These are phyloP conservation scores for Pseudoneurospora amorphoporcata DNA, from an alignment of 495 filamentous ascomycete genomes.

Conservation along the genomic window DNA sequence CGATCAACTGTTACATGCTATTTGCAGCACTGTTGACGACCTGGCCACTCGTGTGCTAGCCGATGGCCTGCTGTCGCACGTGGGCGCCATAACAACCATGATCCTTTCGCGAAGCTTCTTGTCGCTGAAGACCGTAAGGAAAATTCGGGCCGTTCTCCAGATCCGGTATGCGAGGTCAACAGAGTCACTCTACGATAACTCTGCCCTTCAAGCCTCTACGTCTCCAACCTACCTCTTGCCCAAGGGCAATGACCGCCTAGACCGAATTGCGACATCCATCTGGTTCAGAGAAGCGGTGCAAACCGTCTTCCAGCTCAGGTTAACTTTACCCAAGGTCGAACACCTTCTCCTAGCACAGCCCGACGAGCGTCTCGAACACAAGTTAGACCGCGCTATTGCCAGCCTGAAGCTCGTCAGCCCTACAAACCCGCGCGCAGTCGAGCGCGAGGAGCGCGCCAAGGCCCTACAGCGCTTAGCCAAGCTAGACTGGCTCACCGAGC, in stretches of 20 bases:
- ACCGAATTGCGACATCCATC: slow-evolving; percentile 7
- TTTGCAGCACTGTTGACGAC: slow-evolving; percentile 18
- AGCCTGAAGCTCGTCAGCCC: not conserved
- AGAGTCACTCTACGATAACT: not conserved
- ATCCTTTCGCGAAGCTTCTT: slow-evolving; percentile 5
- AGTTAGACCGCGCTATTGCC: not conserved
- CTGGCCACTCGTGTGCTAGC: slow-evolving; percentile 17
- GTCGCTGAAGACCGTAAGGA: not conserved
- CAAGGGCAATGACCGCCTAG: not conserved
- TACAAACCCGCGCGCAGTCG: not conserved
- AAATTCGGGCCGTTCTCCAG: slow-evolving; percentile 6
- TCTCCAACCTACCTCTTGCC: not conserved
- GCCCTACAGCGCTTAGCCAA: not conserved
- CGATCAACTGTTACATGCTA: slow-evolving; percentile 22
- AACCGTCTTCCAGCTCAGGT: not conserved
- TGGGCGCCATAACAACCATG: slow-evolving; percentile 8
- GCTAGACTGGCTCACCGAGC: slow-evolving; percentile 1
- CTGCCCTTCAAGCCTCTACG: not conserved
- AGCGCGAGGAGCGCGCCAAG: not conserved
- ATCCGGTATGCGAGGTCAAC: slow-evolving; percentile 1
- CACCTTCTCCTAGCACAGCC: not conserved
- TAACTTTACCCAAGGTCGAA: not conserved
- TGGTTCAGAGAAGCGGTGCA: slow-evolving; percentile 9
- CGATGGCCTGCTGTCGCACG: slow-evolving; percentile 18
- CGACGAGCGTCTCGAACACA: not conserved